A percentile compares a stretch with the other conserved stretches of the same genome.
Conservation (phyloP, 192 early-diverging fungal genomes). For the Coemansia sp. region DNA sequence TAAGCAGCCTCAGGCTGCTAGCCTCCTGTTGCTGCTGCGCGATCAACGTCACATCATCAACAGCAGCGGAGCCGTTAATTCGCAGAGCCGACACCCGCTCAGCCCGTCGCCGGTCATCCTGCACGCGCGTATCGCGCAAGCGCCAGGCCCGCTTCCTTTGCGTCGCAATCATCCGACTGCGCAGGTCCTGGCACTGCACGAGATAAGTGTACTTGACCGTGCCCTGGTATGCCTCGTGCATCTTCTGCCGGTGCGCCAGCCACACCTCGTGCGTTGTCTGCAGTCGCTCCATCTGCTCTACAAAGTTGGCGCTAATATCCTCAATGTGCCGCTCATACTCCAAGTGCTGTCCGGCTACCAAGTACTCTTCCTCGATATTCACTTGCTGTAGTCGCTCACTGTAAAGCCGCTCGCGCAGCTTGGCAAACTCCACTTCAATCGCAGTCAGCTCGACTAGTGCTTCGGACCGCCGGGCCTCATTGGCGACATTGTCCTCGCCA, state of each 20-base stretch:
- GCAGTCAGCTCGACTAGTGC: conserved; percentile 42
- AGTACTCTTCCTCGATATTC: conserved; percentile 44
- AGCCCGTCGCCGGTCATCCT: conserved; percentile 26
- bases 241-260: conserved; percentile 33
- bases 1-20: conserved; percentile 3
- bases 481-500: conserved; percentile 13
- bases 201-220: conserved; percentile 47
- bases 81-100: conserved; percentile 10
- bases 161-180: conserved; percentile 27
- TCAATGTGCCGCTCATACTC: conserved; percentile 43
- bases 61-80: background rate
- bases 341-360: conserved; percentile 38
- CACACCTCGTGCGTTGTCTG: conserved; percentile 34
- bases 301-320: conserved; percentile 18
- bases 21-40: conserved; percentile 24
- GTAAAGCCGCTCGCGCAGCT: conserved; percentile 51
- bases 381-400: conserved; percentile 47
- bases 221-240: conserved; percentile 31
- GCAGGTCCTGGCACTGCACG: conserved; percentile 50
- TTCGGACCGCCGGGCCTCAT: conserved; percentile 41
- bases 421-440: conserved; percentile 55
- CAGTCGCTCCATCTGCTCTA: conserved; percentile 30
- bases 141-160: conserved; percentile 44
- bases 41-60: conserved; percentile 25
- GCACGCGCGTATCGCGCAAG: conserved; percentile 35